Conservation (phyloP, 768 basidiomycete genomes). For the Amanita phalloides region DNA sequence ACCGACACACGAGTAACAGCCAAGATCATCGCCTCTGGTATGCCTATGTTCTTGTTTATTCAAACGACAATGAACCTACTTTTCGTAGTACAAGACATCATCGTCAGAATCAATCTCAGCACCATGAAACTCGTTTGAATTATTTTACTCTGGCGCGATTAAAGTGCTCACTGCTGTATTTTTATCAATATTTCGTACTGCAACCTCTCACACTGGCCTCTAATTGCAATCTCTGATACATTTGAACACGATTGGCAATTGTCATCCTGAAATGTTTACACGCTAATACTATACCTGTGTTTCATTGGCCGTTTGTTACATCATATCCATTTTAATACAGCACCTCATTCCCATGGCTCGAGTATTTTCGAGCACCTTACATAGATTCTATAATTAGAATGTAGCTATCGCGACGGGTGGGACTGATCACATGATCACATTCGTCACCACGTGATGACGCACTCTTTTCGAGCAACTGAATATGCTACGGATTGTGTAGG, state of each 20-base stretch:
- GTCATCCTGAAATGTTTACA: not conserved
- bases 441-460: not conserved
- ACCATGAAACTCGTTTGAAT: slow-evolving; percentile 42
- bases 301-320: not conserved
- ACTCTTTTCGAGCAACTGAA: not conserved
- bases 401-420: not conserved
- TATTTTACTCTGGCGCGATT: not conserved
- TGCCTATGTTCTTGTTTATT: slow-evolving; percentile 13
- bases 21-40: slow-evolving; percentile 66
- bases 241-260: not conserved
- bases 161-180: slow-evolving; percentile 1
- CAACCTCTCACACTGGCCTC: not conserved
- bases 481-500: slow-evolving; percentile 18
- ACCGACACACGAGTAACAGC: slow-evolving; percentile 70
- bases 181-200: not conserved
- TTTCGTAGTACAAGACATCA: slow-evolving; percentile 53
- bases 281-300: not conserved
- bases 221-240: not conserved
- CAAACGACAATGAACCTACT: slow-evolving; percentile 2
- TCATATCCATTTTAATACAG: not conserved
- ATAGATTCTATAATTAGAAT: not conserved
- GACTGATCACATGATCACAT: no score
- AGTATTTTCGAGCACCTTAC: not conserved
- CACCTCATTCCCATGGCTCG: not conserved
- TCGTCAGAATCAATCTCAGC: slow-evolving; percentile 55